A percentile compares a stretch with the other conserved stretches of the same genome.
Conservation (phyloP, 768 basidiomycete genomes). For the Xerocomus potaroensis region DNA sequence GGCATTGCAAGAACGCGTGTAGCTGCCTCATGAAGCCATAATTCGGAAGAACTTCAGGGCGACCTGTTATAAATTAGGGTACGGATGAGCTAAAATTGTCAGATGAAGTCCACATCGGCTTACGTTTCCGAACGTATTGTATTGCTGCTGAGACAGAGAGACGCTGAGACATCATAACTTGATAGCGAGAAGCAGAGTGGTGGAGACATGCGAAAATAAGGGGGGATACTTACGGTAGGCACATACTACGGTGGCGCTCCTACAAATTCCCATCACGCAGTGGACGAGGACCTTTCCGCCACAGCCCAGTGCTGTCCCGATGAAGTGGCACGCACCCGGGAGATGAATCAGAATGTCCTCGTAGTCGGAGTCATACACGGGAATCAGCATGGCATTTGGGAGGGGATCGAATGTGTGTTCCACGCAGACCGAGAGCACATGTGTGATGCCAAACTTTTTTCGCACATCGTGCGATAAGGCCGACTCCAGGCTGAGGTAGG, state of each 20-base stretch:
- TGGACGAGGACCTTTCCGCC: conserved; percentile 65
- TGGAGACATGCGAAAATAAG: conserved; percentile 2
- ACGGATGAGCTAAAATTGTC: conserved; percentile 7
- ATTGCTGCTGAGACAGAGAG: conserved; percentile 43
- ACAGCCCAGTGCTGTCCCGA: conserved; percentile 48
- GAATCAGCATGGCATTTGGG: conserved; percentile 32
- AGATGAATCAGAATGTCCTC: conserved; percentile 64
- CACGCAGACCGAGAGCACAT: conserved; percentile 54
- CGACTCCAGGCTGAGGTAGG: conserved; percentile 25
- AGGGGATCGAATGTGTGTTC: conserved; percentile 44
- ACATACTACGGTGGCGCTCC: conserved; percentile 58
- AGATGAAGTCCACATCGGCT: conserved; percentile 10
- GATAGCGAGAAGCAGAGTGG: neutral
- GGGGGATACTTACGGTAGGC: conserved; percentile 44
- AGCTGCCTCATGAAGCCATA: conserved; percentile 58
- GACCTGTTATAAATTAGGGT: conserved; percentile 26
- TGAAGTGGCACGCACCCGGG: conserved; percentile 55
- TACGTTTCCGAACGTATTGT: conserved; percentile 47
- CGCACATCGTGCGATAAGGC: conserved; percentile 31
- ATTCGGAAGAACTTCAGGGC: conserved; percentile 38
- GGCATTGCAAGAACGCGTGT: conserved; percentile 48
- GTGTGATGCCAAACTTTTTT: conserved; percentile 43
- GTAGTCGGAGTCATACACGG: conserved; percentile 44
- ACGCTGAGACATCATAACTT: conserved; percentile 50
- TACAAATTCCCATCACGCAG: conserved; percentile 69